These are phyloP conservation scores for Ogataea thermomethanolica DNA, from an alignment of 805 yeast species.

Conservation along the genomic window DNA sequence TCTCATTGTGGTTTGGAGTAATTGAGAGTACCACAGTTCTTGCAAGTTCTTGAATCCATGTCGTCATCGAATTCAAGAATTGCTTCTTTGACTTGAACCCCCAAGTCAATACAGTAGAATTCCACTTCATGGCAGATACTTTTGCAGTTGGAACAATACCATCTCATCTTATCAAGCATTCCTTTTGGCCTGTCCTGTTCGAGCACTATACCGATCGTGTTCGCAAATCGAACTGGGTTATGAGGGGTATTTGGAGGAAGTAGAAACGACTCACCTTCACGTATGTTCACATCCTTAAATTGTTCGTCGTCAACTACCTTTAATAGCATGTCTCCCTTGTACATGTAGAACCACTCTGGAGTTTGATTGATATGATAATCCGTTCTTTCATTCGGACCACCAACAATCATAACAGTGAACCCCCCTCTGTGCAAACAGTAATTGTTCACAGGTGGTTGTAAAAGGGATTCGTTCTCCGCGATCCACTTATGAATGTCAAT, in stretches of 20 bases:
- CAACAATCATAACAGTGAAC: slow-evolving; percentile 91
- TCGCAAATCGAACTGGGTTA: slow-evolving; percentile 79
- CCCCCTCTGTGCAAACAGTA: slow-evolving; percentile 89
- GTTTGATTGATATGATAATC: slow-evolving; percentile 93
- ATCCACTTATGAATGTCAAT: slow-evolving; percentile 81
- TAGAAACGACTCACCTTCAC: slow-evolving; percentile 85
- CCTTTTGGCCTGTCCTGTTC: slow-evolving; percentile 87
- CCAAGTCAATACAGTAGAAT: slow-evolving; percentile 77
- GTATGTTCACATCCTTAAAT: slow-evolving; percentile 69
- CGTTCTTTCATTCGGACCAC: slow-evolving; percentile 92
- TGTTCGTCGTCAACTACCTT: slow-evolving; percentile 77
- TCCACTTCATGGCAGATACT: slow-evolving; percentile 62
- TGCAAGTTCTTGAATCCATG: slow-evolving; percentile 64
- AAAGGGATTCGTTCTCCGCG: slow-evolving; percentile 63
- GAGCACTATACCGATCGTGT: slow-evolving; percentile 86
- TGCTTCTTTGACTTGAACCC: slow-evolving; percentile 86
- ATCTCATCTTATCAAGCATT: slow-evolving; percentile 67
- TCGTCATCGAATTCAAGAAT: slow-evolving; percentile 67
- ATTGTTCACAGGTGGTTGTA: slow-evolving; percentile 91
- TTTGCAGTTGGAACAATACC: slow-evolving; percentile 79
- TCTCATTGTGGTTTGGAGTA: slow-evolving; percentile 54
- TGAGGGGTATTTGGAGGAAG: slow-evolving; percentile 86
- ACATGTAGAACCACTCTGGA: slow-evolving; percentile 89
- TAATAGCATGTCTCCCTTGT: slow-evolving; percentile 81
- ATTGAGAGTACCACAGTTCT: slow-evolving; percentile 68